Conservation (phyloP, 306 rosid species). For the Gillenia trifoliata region DNA sequence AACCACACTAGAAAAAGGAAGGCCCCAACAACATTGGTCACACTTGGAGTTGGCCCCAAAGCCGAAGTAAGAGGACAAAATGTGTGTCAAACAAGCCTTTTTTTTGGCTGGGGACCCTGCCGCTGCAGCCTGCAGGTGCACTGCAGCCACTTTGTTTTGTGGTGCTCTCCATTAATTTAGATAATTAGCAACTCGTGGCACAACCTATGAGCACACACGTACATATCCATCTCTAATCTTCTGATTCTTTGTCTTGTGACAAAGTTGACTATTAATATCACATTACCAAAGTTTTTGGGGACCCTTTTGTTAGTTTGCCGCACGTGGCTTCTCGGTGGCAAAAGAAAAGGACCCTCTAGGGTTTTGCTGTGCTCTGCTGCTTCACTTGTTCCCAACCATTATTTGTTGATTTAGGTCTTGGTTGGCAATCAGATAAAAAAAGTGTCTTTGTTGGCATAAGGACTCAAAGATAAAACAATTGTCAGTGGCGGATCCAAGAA, state of each 20-base stretch:
- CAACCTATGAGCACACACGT: background rate
- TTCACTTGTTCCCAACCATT: background rate
- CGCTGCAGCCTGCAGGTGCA: background rate
- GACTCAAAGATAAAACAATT: too few relatives aligned
- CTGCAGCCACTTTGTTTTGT: background rate
- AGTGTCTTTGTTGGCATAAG: background rate
- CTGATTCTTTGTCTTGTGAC: slow-evolving; percentile 15
- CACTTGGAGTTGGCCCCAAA: slow-evolving; percentile 40
- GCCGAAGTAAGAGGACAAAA: slow-evolving; percentile 32
- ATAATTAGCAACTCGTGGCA: slow-evolving; percentile 26
- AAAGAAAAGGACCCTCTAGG: slow-evolving; percentile 18
- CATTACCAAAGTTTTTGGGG: slow-evolving; percentile 6
- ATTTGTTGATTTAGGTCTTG: background rate
- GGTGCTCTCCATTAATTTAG: background rate
- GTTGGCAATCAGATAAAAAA: background rate
- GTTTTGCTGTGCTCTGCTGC: background rate
- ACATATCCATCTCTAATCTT: background rate
- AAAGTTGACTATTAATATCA: slow-evolving; percentile 11
- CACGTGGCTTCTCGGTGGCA: slow-evolving; percentile 30
- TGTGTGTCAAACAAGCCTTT: slow-evolving; percentile 26
- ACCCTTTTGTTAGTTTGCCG: slow-evolving; percentile 8
- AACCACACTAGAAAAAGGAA: slow-evolving; percentile 14
- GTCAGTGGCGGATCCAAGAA: background rate
- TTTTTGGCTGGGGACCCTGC: slow-evolving; percentile 11
- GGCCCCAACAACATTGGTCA: slow-evolving; percentile 31